phyloP scores from a whole-genome alignment of 2,329 filamentous ascomycete genomes.

The Epichloe typhina region DNA sequence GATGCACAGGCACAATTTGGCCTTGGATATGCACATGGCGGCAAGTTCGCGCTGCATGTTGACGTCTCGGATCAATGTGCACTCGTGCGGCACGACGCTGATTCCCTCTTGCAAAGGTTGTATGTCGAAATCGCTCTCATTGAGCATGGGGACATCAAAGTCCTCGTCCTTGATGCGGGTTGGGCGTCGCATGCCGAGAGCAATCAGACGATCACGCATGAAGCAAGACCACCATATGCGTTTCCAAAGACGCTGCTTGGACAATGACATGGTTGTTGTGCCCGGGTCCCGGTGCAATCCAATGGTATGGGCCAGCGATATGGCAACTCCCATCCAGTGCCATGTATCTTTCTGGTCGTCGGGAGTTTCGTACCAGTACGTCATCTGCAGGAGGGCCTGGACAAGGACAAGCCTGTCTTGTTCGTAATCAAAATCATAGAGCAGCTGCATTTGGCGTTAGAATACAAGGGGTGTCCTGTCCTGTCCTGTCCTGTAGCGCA shows the following conservation, averaged over 20 bases:
- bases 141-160: slow-evolving; percentile 85
- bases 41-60: slow-evolving; percentile 68
- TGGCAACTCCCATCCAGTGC: slow-evolving; percentile 97
- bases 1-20: slow-evolving; percentile 78
- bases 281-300: slow-evolving; percentile 77
- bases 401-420: slow-evolving; percentile 78
- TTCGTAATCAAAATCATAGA: slow-evolving; percentile 95
- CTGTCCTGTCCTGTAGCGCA: too few species aligned
- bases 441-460: slow-evolving; percentile 35
- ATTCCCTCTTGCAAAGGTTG: slow-evolving; percentile 53
- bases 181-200: slow-evolving; percentile 83
- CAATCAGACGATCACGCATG: slow-evolving; percentile 86
- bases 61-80: slow-evolving; percentile 56
- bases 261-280: slow-evolving; percentile 59
- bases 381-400: slow-evolving; percentile 81
- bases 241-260: slow-evolving; percentile 78
- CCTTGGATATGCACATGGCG: slow-evolving; percentile 81
- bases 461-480: slow-evolving; percentile 6
- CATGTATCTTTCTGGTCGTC: slow-evolving; percentile 97
- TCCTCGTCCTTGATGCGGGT: slow-evolving; percentile 89
- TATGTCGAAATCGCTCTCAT: slow-evolving; percentile 73
- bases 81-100: slow-evolving; percentile 54
- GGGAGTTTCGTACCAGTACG: slow-evolving; percentile 94
- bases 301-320: slow-evolving; percentile 86
- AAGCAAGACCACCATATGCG: slow-evolving; percentile 97